Conservation (phyloP, 2,329 filamentous ascomycete genomes). For the Diplodia mutila region DNA sequence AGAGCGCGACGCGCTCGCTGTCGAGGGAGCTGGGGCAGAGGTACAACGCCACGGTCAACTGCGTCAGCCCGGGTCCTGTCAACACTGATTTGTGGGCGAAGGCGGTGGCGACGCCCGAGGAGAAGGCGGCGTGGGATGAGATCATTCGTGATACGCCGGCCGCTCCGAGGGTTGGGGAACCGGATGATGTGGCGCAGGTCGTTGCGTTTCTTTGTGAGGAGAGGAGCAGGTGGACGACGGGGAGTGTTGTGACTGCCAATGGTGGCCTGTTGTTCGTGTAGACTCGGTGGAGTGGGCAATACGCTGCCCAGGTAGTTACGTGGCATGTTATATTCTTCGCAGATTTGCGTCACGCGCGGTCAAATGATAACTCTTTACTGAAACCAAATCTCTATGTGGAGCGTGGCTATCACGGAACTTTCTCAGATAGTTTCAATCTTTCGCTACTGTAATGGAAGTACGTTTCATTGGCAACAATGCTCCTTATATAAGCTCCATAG, state of each 20-base stretch:
- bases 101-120: neutral
- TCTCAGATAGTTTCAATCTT: too few relatives aligned
- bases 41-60: conserved; percentile 62
- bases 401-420: too few relatives aligned
- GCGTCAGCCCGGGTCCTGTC: conserved; percentile 63
- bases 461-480: too few relatives aligned
- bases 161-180: conserved; percentile 54
- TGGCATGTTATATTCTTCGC: too few relatives aligned
- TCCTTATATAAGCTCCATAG: neutral
- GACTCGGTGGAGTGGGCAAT: too few relatives aligned
- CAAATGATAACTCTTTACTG: too few relatives aligned
- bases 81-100: conserved; percentile 56
- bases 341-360: too few relatives aligned
- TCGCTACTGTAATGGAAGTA: too few relatives aligned
- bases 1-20: conserved; percentile 62
- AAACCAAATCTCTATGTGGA: too few relatives aligned
- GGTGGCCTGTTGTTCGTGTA: conserved; percentile 46
- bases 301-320: too few relatives aligned
- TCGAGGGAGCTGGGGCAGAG: conserved; percentile 60
- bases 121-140: neutral
- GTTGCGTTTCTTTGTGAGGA: conserved; percentile 60
- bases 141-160: conserved; percentile 57
- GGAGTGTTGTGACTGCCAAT: conserved; percentile 61
- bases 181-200: conserved; percentile 60
- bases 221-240: conserved; percentile 48